Evolutionary conservation across 1,284 basidiomycete species (phyloP), one percentile per base, ranked within the genome.

Genomic region (Papiliotrema terrestris): DNA sequence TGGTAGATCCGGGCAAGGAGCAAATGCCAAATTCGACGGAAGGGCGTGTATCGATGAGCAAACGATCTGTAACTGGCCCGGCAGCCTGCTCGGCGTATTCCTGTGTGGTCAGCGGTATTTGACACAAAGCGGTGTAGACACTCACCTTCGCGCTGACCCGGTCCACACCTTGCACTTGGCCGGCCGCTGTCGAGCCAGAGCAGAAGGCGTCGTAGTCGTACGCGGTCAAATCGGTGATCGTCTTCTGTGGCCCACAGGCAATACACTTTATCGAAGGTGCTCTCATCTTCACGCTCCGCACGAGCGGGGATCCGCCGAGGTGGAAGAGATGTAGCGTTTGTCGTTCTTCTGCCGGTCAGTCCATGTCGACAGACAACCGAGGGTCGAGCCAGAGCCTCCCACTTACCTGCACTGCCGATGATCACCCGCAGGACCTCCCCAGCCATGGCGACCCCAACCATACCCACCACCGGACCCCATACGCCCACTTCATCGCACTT

Each of bases 401-500:
- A 75, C 83, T 54, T 66, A 89, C 90, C 87, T 62, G 86, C 83
- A 38, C 85, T 69, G 0, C 86, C 89, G 0, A 83, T 79, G 14
- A 96, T 78, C 29, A 95, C 80, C 72, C 90, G 92, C 69, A 98
- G 86, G 1, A 90, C 83, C 74, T 97, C 94, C 15, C 90, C 73
- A 1, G 94, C 96, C 80, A 98, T 95, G 65, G 94, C 78, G 48
- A 86, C 88, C 9, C 96, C 96, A 25, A 98, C 89, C 20, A 93
- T 80, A 0, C 96, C 96, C 0, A 91, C 93, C 0, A 97, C 87
- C 0, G 83, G 84, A 0, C 95, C 95, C 42, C 98, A 78, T 2
- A 99, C 88, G 2, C 96, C 96, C 14, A 87, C 83, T 70, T 98
- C 94, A 62, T 89, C 90, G 66, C 96, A 98, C 14, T 85, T 85